Conservation (phyloP, 495 filamentous ascomycete genomes). For the Penicillium samsonianum region DNA sequence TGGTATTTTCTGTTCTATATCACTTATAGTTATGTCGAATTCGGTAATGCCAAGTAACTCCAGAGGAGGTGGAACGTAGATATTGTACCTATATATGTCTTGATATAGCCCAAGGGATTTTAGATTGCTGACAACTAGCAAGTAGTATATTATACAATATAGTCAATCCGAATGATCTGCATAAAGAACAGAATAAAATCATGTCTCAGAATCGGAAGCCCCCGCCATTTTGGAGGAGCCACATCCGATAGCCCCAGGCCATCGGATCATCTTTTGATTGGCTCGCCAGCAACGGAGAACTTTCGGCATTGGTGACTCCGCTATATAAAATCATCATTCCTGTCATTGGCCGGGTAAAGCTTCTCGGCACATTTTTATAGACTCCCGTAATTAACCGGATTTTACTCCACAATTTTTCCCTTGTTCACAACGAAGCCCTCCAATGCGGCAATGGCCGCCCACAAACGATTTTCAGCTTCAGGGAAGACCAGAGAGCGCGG, state of each 20-base stretch:
- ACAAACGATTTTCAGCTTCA: constrained; percentile 92
- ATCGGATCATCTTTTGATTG: constrained; percentile 3
- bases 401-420: constrained; percentile 63
- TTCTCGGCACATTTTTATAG: background rate
- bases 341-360: constrained; percentile 13
- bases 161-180: background rate
- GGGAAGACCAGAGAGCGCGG: constrained; percentile 79
- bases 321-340: constrained; percentile 13
- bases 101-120: background rate
- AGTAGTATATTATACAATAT: background rate
- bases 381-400: background rate
- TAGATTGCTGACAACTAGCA: background rate
- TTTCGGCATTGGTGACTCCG: background rate
- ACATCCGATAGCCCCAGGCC: constrained; percentile 20
- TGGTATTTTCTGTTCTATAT: background rate
- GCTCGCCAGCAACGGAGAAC: constrained; percentile 5
- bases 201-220: background rate
- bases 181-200: background rate
- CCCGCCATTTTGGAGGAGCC: background rate
- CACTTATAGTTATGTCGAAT: background rate
- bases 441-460: constrained; percentile 81
- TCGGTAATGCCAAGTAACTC: background rate
- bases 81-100: background rate
- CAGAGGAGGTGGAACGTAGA: background rate
- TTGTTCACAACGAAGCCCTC: constrained; percentile 91